Evolutionary conservation across 2,329 filamentous ascomycete genomes (phyloP).

Genomic region (Pseudogymnoascus sp.): DNA sequence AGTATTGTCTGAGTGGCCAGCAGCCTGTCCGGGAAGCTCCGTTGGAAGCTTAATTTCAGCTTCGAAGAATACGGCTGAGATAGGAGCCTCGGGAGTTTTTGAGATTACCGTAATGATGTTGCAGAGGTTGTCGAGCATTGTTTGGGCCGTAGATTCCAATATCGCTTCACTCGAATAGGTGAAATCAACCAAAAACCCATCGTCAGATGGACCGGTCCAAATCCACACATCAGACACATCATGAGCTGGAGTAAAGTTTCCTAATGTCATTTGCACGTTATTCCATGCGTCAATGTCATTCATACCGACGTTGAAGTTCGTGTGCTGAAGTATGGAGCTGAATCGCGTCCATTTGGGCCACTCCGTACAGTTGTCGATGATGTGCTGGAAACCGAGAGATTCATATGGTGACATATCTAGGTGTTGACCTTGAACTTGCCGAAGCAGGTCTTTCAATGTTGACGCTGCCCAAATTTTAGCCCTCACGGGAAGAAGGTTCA

Average conservation of each 20-base stretch:
- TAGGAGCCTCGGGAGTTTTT: background rate
- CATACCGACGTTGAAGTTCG: constrained; percentile 23
- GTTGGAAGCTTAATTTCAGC: background rate
- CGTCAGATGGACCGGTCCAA: background rate
- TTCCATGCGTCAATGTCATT: background rate
- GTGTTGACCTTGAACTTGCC: constrained; percentile 37
- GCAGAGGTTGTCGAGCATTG: background rate
- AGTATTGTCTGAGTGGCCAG: background rate
- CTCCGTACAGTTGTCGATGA: constrained; percentile 22
- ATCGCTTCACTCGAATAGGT: background rate
- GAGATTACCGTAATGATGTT: background rate
- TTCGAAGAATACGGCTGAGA: background rate
- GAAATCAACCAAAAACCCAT: background rate
- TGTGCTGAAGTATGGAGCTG: constrained; percentile 47
- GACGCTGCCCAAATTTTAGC: constrained; percentile 22
- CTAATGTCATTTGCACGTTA: background rate
- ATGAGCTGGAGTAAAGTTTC: background rate
- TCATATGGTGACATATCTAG: constrained; percentile 35
- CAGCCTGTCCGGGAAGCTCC: background rate
- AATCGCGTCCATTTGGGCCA: constrained; percentile 40
- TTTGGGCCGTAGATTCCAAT: background rate
- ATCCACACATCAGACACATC: background rate
- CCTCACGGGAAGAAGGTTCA: constrained; percentile 35
- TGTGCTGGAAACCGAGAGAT: constrained; percentile 37
- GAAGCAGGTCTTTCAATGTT: constrained; percentile 33